phyloP scores from a whole-genome alignment of 441 rosid genomes.

The Populus hybrid region DNA sequence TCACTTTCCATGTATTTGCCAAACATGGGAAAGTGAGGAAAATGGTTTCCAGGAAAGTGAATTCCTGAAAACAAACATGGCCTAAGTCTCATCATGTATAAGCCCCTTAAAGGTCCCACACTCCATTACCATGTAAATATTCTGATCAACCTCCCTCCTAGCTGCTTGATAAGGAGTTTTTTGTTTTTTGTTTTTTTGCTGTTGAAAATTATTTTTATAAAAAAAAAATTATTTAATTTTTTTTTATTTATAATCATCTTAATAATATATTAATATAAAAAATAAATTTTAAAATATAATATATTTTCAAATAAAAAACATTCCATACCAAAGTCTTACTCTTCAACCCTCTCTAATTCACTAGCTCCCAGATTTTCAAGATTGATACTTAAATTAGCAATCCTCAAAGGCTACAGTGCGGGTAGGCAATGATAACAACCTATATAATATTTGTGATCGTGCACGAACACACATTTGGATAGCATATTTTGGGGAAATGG shows the following conservation, averaged over 20 bases:
- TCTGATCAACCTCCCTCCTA: neutral
- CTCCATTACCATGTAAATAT: neutral
- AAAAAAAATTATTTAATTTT: neutral
- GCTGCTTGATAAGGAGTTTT: neutral
- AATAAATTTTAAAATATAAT: too few relatives aligned
- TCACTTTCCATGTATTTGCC: too few relatives aligned
- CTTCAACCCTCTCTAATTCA: neutral
- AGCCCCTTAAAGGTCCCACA: conserved; percentile 4
- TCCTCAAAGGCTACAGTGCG: neutral
- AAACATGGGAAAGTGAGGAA: too few relatives aligned
- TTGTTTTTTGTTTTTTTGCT: too few relatives aligned
- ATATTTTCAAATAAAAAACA: too few relatives aligned
- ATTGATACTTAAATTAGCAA: neutral
- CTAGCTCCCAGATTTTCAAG: neutral
- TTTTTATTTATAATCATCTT: too few relatives aligned
- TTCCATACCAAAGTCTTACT: too few relatives aligned
- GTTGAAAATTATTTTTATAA: too few relatives aligned
- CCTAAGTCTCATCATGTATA: conserved; percentile 8
- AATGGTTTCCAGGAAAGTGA: too few relatives aligned
- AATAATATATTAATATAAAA: too few relatives aligned
- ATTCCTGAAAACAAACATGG: too few relatives aligned
- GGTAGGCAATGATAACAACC: neutral
- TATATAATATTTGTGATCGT: neutral
- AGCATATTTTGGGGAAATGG: neutral
- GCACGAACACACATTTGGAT: neutral